Conservation (phyloP, 73 alveolate genomes). For the Paramecium caudatum region DNA sequence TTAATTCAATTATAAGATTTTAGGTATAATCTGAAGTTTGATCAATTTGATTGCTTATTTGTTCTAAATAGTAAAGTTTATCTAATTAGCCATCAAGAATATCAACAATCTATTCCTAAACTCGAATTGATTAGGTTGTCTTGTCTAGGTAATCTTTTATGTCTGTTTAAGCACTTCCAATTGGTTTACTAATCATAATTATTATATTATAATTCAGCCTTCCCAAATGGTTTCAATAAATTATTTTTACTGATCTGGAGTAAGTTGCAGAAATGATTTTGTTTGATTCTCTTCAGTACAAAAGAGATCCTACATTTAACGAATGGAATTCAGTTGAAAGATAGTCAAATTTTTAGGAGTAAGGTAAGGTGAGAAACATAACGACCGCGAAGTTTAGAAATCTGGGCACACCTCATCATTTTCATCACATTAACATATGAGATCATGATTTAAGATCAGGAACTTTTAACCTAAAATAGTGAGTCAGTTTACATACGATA, state of each 20-base stretch:
- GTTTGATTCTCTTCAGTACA: constrained; percentile 23
- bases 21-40: constrained; percentile 8
- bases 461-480: constrained; percentile 39
- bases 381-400: constrained; percentile 30
- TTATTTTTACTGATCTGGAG: constrained; percentile 18
- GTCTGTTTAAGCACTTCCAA: neutral
- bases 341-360: constrained; percentile 1
- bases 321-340: neutral
- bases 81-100: constrained; percentile 2
- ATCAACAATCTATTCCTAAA: neutral
- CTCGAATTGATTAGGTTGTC: neutral
- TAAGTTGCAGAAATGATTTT: neutral
- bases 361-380: constrained; percentile 38
- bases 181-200: neutral
- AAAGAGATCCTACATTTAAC: constrained; percentile 29
- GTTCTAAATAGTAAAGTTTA: neutral
- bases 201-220: neutral
- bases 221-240: constrained; percentile 54
- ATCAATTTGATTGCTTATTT: constrained; percentile 7
- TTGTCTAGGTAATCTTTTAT: neutral
- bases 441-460: constrained; percentile 55
- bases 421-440: constrained; percentile 54
- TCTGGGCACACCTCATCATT: constrained; percentile 29
- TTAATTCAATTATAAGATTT: neutral
- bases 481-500: neutral